Evolutionary conservation across 2,329 filamentous ascomycete species (phyloP), one percentile per base, ranked within the genome.

Genomic region (Drechslerella stenobrocha): DNA sequence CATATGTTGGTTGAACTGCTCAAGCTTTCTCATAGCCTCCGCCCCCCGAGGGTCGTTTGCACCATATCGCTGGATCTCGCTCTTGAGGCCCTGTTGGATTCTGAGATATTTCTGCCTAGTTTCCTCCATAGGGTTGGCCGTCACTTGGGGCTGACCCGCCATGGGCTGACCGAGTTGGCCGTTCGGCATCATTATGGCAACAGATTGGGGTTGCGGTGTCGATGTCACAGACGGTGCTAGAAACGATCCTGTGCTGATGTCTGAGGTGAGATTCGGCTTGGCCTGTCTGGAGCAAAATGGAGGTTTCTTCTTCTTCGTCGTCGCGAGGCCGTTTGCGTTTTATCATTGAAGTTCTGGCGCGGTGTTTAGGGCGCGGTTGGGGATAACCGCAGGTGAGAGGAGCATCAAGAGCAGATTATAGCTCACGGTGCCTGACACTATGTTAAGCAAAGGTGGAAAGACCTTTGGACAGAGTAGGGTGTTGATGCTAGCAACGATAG

Each of bases 1-100:
- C 63, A 67, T 67, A 7, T 67, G 63, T 44, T 67, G 63, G 45
- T 59, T 67, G 23, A 67, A 67, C 22, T 59, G 55, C 22, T 67
- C 63, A 20, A 67, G 63, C 26, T 60, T 67, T 45, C 59, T 60
- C 44, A 67, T 55, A 7, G 63, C 63, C 15, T 50, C 50, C 1
- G 55, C 51, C 15, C 63, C 63, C 18, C 63, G 48, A 24, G 63
- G 63, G 15, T 67, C 48, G 23, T 52, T 56, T n/a, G 58, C 32
- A 7, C 63, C 63, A 40, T 37, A 67, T 18, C 59, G 53, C 18
- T 53, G 42, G 7, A 67, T 67, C 30, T 67, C 63, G 26, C 50
- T 52, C 23, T 47, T 55, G n/a, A 67, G 63, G 2, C 63, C 37
- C 18, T 67, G 63, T 20, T 67, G 63, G 22, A 67, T 67, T 13